Conservation (phyloP, 352 stramenopile genomes). For the Phytophthora sansomeana region DNA sequence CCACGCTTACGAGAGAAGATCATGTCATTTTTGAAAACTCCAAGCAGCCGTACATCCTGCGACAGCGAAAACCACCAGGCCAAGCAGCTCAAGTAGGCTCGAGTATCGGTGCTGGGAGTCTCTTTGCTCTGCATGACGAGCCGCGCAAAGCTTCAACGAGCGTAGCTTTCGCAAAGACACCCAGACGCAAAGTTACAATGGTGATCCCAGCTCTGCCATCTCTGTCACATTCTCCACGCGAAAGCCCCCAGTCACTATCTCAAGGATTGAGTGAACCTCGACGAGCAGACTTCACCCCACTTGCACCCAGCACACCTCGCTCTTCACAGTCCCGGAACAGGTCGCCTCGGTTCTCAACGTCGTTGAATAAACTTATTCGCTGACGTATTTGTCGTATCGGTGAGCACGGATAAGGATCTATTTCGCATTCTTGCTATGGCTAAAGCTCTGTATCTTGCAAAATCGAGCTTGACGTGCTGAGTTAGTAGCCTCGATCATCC, state of each 20-base stretch:
- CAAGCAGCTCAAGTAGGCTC: slow-evolving; percentile 32
- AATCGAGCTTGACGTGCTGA: background rate
- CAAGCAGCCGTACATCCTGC: slow-evolving; percentile 61
- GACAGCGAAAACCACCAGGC: slow-evolving; percentile 45
- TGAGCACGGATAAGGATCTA: background rate
- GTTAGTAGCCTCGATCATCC: slow-evolving; percentile 16
- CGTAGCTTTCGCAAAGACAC: slow-evolving; percentile 45
- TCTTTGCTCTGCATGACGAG: slow-evolving; percentile 50
- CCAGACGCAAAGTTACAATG: slow-evolving; percentile 42
- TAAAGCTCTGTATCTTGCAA: background rate
- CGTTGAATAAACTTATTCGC: slow-evolving; percentile 58
- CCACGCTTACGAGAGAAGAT: slow-evolving; percentile 61
- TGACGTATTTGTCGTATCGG: slow-evolving; percentile 14
- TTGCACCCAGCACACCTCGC: slow-evolving; percentile 44
- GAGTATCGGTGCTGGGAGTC: slow-evolving; percentile 53
- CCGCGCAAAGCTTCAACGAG: slow-evolving; percentile 47
- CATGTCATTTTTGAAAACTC: slow-evolving; percentile 64
- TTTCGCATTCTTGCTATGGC: background rate
- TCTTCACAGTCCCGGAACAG: slow-evolving; percentile 60
- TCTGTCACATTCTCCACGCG: slow-evolving; percentile 22
- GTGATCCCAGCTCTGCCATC: slow-evolving; percentile 35
- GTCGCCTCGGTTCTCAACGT: slow-evolving; percentile 47
- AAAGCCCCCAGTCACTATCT: slow-evolving; percentile 23
- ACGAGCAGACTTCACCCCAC: slow-evolving; percentile 38
- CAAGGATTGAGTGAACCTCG: slow-evolving; percentile 26